Conservation (phyloP, 2,329 filamentous ascomycete species). For the Ceratocystis papillata region DNA sequence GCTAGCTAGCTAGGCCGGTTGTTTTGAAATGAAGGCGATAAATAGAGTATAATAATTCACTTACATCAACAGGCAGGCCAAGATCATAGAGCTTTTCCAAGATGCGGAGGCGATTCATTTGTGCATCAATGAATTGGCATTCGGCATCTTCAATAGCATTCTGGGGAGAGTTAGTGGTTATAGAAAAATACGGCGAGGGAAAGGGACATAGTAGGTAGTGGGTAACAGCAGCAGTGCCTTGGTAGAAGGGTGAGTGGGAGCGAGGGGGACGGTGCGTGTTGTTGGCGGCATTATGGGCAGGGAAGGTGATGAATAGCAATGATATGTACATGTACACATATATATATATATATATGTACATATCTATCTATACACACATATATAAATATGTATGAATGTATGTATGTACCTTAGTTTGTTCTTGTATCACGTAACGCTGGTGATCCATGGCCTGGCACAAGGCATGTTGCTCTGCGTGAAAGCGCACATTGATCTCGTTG, state of each 20-base stretch:
- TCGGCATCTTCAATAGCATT: constrained; percentile 34
- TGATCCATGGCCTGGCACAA: constrained; percentile 20
- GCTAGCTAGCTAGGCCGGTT: too few relatives aligned
- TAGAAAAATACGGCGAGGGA: not conserved
- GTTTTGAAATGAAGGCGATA: too few relatives aligned
- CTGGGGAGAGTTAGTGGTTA: constrained; percentile 26
- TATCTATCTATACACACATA: not conserved
- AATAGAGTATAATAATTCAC: constrained; percentile 27
- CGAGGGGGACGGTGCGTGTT: too few relatives aligned
- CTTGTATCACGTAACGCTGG: constrained; percentile 21
- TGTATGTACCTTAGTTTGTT: constrained; percentile 26
- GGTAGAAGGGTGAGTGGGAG: too few relatives aligned
- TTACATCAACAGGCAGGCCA: constrained; percentile 41
- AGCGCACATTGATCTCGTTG: constrained; percentile 23
- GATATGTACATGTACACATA: too few relatives aligned
- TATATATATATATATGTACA: too few relatives aligned
- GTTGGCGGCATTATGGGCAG: too few relatives aligned
- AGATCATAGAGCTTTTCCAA: constrained; percentile 37
- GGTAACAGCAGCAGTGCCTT: not conserved
- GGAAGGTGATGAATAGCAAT: too few relatives aligned
- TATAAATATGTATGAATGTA: not conserved
- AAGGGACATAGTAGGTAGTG: not conserved
- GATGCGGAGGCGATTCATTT: constrained; percentile 38
- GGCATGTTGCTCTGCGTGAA: constrained; percentile 24
- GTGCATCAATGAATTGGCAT: constrained; percentile 37